These are phyloP conservation scores for Brasilioporus rufonigricans DNA, from an alignment of 768 basidiomycete species.

Conservation along the genomic window DNA sequence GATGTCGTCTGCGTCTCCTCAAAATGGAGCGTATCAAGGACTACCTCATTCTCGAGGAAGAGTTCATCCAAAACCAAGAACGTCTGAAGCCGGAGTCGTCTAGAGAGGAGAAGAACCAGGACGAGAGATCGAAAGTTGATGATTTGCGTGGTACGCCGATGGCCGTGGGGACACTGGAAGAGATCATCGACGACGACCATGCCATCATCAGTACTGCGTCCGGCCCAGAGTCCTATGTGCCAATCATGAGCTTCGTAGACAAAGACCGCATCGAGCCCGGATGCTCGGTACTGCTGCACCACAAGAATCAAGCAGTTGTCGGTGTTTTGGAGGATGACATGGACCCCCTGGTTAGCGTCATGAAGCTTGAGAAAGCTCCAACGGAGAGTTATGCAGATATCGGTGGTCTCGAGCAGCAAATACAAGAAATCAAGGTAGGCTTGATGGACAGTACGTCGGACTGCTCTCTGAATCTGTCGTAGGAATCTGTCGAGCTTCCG, in stretches of 20 bases:
- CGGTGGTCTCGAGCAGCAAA: conserved; percentile 94
- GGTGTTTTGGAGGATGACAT: conserved; percentile 95
- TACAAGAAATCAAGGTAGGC: conserved; percentile 95
- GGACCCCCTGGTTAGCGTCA: conserved; percentile 95
- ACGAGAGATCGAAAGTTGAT: conserved; percentile 91
- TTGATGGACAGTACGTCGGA: neutral
- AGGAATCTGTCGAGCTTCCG: conserved; percentile 98
- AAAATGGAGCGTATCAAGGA: conserved; percentile 99
- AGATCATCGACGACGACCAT: conserved; percentile 97
- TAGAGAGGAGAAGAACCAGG: conserved; percentile 93
- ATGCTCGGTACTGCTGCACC: conserved; percentile 91
- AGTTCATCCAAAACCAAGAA: conserved; percentile 92
- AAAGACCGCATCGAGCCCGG: conserved; percentile 97
- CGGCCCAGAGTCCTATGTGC: conserved; percentile 95
- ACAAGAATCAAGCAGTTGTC: conserved; percentile 93
- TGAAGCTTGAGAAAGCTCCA: conserved; percentile 99
- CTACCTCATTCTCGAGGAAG: conserved; percentile 92
- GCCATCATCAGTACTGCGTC: conserved; percentile 96
- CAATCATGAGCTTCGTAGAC: conserved; percentile 98
- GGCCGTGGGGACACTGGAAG: conserved; percentile 98
- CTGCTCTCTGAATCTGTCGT: neutral
- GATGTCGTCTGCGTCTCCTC: conserved; percentile 91
- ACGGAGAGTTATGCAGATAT: conserved; percentile 99
- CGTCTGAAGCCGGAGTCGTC: conserved; percentile 83
- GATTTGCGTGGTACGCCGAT: conserved; percentile 93